phyloP scores from a whole-genome alignment of 2,329 filamentous ascomycete species.

The Diplodia mutila region DNA sequence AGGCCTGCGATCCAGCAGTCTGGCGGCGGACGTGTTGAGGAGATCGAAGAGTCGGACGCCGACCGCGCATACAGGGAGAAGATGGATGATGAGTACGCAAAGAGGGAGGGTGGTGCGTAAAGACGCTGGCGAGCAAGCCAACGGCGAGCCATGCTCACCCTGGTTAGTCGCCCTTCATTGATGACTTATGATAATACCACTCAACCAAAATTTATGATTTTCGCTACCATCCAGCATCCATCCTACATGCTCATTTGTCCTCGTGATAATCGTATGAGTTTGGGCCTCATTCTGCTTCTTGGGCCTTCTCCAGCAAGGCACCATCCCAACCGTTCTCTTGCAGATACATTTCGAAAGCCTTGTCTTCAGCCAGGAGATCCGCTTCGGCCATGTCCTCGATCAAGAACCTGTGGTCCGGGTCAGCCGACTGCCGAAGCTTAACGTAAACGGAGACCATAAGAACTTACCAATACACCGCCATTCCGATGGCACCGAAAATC shows the following conservation, averaged over 20 bases:
- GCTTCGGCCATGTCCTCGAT: conserved; percentile 18
- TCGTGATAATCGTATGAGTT: background rate
- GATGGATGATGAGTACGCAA: conserved; percentile 34
- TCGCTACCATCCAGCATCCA: background rate
- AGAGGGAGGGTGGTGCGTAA: conserved; percentile 38
- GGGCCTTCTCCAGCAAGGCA: background rate
- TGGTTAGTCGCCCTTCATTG: background rate
- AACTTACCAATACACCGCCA: conserved; percentile 32
- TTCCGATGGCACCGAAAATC: conserved; percentile 46
- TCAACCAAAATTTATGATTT: background rate
- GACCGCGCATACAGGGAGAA: background rate
- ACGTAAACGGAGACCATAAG: background rate
- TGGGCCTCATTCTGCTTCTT: background rate
- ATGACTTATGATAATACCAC: background rate
- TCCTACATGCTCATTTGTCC: background rate
- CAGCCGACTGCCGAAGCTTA: background rate
- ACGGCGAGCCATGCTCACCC: background rate
- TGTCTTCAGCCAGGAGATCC: conserved; percentile 4
- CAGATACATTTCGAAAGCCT: conserved; percentile 9
- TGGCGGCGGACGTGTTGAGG: conserved; percentile 5
- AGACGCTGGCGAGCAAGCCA: background rate
- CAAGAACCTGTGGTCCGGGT: background rate
- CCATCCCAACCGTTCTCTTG: conserved; percentile 6
- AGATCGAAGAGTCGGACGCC: conserved; percentile 19
- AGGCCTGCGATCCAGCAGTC: background rate